These are phyloP conservation scores for Areca catechu DNA, from an alignment of 176 grass and related monocot genomes.

Conservation along the genomic window DNA sequence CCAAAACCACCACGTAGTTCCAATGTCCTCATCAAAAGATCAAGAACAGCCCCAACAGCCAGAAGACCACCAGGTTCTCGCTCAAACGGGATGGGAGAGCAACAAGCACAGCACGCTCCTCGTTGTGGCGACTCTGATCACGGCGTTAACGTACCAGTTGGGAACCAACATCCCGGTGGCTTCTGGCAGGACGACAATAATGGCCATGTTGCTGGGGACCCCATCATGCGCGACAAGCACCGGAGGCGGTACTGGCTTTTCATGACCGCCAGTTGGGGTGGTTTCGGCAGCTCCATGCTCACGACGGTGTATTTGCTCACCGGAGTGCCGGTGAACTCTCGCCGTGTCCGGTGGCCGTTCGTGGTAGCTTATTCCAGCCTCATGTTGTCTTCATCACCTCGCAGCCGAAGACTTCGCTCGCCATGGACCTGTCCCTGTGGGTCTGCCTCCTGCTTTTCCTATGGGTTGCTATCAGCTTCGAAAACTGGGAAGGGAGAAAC, in stretches of 20 bases:
- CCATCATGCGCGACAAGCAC: slow-evolving; percentile 54
- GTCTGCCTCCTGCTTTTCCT: slow-evolving; percentile 26
- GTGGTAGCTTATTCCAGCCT: slow-evolving; percentile 42
- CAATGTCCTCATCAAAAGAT: too few species aligned
- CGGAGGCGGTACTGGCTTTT: slow-evolving; percentile 28
- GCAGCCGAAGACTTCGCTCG: slow-evolving; percentile 29
- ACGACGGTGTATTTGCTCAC: slow-evolving; percentile 47
- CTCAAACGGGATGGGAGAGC: slow-evolving; percentile 23
- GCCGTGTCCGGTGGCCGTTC: slow-evolving; percentile 38
- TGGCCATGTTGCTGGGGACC: slow-evolving; percentile 22
- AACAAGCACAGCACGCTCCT: slow-evolving; percentile 44
- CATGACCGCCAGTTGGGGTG: slow-evolving; percentile 37
- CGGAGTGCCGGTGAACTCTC: slow-evolving; percentile 23
- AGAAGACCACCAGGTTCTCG: too few species aligned
- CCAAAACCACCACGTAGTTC: too few species aligned
- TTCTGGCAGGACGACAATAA: slow-evolving; percentile 39
- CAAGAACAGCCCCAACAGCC: too few species aligned
- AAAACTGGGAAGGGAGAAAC: too few species aligned
- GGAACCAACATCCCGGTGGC: slow-evolving; percentile 39
- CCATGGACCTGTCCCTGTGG: slow-evolving; percentile 33
- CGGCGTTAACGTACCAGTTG: slow-evolving; percentile 44
- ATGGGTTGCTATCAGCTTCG: slow-evolving; percentile 21
- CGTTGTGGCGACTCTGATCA: slow-evolving; percentile 49
- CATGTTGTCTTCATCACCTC: slow-evolving; percentile 45
- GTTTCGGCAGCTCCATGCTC: slow-evolving; percentile 40